phyloP scores from a whole-genome alignment of 192 early-diverging fungal species.

The Funneliformis geosporum region DNA sequence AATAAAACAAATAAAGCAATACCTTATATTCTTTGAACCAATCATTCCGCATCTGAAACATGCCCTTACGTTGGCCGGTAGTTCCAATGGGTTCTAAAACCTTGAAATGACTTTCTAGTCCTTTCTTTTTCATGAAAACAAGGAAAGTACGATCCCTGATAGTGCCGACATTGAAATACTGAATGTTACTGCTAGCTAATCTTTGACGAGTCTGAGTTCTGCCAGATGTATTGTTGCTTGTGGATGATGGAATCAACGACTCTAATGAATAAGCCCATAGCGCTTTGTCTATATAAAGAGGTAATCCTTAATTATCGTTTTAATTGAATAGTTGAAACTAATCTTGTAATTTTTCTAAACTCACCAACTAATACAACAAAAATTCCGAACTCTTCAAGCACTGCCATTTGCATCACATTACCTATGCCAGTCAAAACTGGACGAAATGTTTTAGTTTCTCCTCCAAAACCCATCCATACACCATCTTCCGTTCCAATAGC shows the following conservation, averaged over 20 bases:
- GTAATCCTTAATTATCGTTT: background rate
- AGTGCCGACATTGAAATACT: constrained; percentile 51
- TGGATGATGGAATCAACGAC: constrained; percentile 40
- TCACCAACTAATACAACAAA: constrained; percentile 79
- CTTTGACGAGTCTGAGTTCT: constrained; percentile 51
- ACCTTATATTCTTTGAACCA: constrained; percentile 63
- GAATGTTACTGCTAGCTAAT: constrained; percentile 50
- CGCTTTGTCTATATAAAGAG: constrained; percentile 52
- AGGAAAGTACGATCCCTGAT: constrained; percentile 43
- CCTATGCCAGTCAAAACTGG: constrained; percentile 56
- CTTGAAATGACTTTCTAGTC: constrained; percentile 38
- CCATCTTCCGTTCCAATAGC: constrained; percentile 87
- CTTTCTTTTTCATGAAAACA: constrained; percentile 43
- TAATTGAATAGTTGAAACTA: background rate
- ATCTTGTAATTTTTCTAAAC: constrained; percentile 33
- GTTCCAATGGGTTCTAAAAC: constrained; percentile 40
- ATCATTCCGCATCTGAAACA: constrained; percentile 29
- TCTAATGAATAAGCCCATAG: constrained; percentile 77
- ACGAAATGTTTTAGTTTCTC: constrained; percentile 50
- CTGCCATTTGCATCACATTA: constrained; percentile 84
- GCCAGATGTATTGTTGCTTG: constrained; percentile 37
- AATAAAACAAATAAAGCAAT: background rate
- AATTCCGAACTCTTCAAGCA: constrained; percentile 75
- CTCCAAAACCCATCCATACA: constrained; percentile 63
- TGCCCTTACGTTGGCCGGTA: constrained; percentile 34